Base-by-base conservation (phyloP, 257 asterid species). In the Fraxinus pennsylvanica region DNA sequence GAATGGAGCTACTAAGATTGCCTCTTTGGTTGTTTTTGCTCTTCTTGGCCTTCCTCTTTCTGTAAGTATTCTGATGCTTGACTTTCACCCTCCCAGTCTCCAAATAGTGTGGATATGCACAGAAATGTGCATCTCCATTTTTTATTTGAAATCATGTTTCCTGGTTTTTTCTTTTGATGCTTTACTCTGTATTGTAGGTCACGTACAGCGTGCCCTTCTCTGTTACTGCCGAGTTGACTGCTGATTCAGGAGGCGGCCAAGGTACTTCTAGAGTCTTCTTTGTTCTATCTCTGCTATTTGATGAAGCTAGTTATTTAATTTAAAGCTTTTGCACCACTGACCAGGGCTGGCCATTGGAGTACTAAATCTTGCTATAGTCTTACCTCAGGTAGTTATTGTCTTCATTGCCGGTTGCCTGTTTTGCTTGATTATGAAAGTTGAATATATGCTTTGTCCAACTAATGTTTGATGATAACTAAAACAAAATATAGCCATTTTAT, bases 201-300 rank as follows among this genome's bases (percentile, higher is more conserved):
- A 96, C 99, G 9, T 96, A 96, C 78, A 93, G 97, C 41, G 98
- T 96, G 80, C 99, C 98, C 74, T 96, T 96, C 84, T 94, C 98
- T 67, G 89, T 96, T 82, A 93, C 98, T 5, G 97, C 98, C 7
- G 99, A 93, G 87, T 77, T 96, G 84, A 96, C 99, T 80, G 99
- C 99, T 69, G 99, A 96, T 90, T 87, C 94, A 43, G 99, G 99
- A 71, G 98, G 99, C 71, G 99, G 99, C 57, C 99, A 96, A 96
- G 99, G 99, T 96, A 85, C 65, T 19, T 52, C 8, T 74, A 73
- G 68, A n/a, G 9, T 72, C 72, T 38, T 59, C 50, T 33, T 72
- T 72, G 35, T 72, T 69, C 68, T 19, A 35, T 72, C 73, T 79
- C 84, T 78, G 76, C 65, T 76, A 38, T 73, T 57, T 50, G 39